Evolutionary conservation across 768 basidiomycete species (phyloP).

Genomic region (Mycena pura): DNA sequence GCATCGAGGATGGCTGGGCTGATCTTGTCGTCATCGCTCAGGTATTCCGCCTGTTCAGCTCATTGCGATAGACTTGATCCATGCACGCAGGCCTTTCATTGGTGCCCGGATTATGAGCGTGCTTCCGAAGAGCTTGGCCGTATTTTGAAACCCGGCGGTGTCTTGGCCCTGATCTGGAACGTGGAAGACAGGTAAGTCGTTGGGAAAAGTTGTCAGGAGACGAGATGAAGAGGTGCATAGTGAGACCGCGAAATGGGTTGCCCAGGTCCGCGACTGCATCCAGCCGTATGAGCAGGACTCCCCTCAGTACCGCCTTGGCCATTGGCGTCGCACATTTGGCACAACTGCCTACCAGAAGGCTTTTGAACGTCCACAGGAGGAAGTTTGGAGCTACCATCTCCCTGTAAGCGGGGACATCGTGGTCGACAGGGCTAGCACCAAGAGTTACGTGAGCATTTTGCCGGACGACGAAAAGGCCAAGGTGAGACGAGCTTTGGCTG

Average conservation of each 20-base stretch:
- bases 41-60: slow-evolving; percentile 40
- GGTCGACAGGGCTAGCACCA: slow-evolving; percentile 75
- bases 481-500: slow-evolving; percentile 57
- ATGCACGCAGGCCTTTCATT: slow-evolving; percentile 81
- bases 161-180: slow-evolving; percentile 87
- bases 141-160: slow-evolving; percentile 78
- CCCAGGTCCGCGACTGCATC: slow-evolving; percentile 69
- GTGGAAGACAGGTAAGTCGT: slow-evolving; percentile 74
- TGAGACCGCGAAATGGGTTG: slow-evolving; percentile 74
- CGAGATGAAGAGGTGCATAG: slow-evolving; percentile 37
- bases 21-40: slow-evolving; percentile 83
- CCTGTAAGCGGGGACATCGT: slow-evolving; percentile 60
- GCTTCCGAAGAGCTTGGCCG: slow-evolving; percentile 81
- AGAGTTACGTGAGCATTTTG: slow-evolving; percentile 82
- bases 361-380: slow-evolving; percentile 69
- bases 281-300: slow-evolving; percentile 74
- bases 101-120: slow-evolving; percentile 81
- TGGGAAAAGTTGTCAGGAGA: background rate
- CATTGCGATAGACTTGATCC: background rate
- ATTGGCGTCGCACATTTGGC: slow-evolving; percentile 77
- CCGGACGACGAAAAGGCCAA: slow-evolving; percentile 61
- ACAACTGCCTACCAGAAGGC: slow-evolving; percentile 61
- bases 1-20: slow-evolving; percentile 71
- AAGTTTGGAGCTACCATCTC: slow-evolving; percentile 58
- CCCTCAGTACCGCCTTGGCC: slow-evolving; percentile 81